phyloP scores from a whole-genome alignment of 192 early-diverging fungal species.

The Allomyces javanicus region DNA sequence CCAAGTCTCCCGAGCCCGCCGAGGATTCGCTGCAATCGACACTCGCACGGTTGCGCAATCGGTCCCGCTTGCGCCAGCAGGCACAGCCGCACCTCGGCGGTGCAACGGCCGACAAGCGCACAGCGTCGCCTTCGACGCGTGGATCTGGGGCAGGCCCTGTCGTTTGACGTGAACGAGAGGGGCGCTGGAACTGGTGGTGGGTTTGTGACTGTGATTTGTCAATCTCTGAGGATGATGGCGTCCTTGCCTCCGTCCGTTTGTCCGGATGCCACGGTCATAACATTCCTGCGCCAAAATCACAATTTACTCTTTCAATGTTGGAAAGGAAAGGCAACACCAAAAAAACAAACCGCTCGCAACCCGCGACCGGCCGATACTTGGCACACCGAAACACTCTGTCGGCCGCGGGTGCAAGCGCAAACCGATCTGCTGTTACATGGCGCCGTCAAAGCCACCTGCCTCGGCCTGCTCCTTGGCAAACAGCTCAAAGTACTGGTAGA shows the following conservation, averaged over 20 bases:
- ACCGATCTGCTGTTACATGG: background rate
- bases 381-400: background rate
- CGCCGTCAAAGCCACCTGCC: conserved; percentile 11
- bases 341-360: background rate
- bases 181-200: too few species aligned
- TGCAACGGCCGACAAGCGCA: too few species aligned
- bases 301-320: background rate
- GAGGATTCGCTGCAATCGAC: too few species aligned
- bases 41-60: too few species aligned
- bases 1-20: too few species aligned
- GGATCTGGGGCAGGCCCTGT: too few species aligned
- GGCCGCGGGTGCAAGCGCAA: background rate
- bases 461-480: conserved; percentile 84
- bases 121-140: too few species aligned
- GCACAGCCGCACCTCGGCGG: too few species aligned
- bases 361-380: background rate
- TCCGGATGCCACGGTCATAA: background rate
- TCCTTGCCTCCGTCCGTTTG: background rate
- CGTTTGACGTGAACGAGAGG: too few species aligned
- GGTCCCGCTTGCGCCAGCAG: too few species aligned
- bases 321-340: background rate
- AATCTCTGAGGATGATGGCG: too few species aligned
- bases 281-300: background rate
- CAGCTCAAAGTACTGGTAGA: conserved; percentile 97
- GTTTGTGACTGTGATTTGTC: too few species aligned